Base-by-base conservation (phyloP, 169 alveolate species). In the Miamiensis avidus region DNA sequence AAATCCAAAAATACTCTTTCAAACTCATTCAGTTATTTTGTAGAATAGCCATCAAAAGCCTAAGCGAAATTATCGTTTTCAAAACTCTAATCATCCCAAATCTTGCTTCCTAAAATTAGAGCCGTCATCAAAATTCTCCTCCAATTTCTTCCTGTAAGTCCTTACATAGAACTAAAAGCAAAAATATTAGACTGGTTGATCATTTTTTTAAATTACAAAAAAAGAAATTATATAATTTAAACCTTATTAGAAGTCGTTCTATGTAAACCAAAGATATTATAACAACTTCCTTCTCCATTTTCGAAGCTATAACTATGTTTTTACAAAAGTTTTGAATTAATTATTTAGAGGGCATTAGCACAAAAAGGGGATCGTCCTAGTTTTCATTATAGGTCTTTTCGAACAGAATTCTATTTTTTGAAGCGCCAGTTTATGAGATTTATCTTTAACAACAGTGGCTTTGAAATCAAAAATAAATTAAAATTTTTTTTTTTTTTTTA, bases 81-180 rank as follows among this genome's bases (percentile, higher is more conserved):
- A 75, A 95, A 93, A 72, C 96, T 92, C 75, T 94, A 96, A 92
- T 96, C 97, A 82, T 96, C 98, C 97, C 97, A 96, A 31, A 96
- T 92, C 84, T 94, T 96, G 73, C 96, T 91, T 20, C 95, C 93
- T 29, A 92, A 91, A 31, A 96, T 86, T 83, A 94, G 82, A 25
- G 96, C 69, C 27, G 92, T 91, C 29, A 96, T 85, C 29, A 92
- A 78, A n/a, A 96, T 76, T 81, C 96, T 89, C 85, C 92, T 94
- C 97, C 98, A 96, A 69, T 94, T 96, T 83, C 93, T 83, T 49
- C 84, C 81, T 31, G 93, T 94, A 34, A 95, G 33, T 11, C 26
- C 26, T 49, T 49, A 20, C 20, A 11, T 11, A 49, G 69, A 49
- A 11, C 69, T 49, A 49, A 4, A 49, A 11, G 4, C 4, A 49